These are phyloP conservation scores for Hippophae gyantsensis DNA, from an alignment of 306 rosid species.

Conservation along the genomic window DNA sequence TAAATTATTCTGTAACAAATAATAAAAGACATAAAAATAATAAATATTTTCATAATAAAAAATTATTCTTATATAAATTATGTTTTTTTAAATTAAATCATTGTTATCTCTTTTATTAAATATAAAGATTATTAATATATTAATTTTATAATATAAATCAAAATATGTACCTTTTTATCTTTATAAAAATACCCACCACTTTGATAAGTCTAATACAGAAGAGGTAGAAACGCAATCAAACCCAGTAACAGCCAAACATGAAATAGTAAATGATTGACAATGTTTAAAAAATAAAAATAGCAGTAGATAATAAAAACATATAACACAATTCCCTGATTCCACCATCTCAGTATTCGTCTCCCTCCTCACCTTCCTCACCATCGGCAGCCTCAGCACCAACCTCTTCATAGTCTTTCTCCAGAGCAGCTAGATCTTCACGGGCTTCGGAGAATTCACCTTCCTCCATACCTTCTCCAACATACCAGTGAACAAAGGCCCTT, in stretches of 20 bases:
- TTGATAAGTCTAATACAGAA: constrained; percentile 13
- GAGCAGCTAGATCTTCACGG: constrained; percentile 75
- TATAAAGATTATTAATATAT: no score
- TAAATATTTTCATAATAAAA: no score
- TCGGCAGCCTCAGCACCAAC: constrained; percentile 64
- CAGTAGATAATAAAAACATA: constrained; percentile 1
- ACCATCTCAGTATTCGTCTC: constrained; percentile 40
- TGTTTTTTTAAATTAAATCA: no score
- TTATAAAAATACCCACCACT: no score
- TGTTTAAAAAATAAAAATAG: neutral
- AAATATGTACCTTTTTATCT: no score
- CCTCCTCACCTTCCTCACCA: constrained; percentile 61
- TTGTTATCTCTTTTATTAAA: no score
- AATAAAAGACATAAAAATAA: no score
- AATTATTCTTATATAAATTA: no score
- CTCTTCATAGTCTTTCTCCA: constrained; percentile 75
- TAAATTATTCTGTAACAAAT: no score
- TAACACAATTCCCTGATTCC: neutral
- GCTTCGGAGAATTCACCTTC: constrained; percentile 87
- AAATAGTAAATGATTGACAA: no score
- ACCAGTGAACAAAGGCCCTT: constrained; percentile 84
- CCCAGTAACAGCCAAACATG: neutral
- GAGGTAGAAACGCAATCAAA: neutral
- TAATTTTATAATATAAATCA: no score
- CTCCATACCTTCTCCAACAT: constrained; percentile 88